Evolutionary conservation across 2,329 filamentous ascomycete genomes (phyloP).

Genomic region (Clarireedia paspali): DNA sequence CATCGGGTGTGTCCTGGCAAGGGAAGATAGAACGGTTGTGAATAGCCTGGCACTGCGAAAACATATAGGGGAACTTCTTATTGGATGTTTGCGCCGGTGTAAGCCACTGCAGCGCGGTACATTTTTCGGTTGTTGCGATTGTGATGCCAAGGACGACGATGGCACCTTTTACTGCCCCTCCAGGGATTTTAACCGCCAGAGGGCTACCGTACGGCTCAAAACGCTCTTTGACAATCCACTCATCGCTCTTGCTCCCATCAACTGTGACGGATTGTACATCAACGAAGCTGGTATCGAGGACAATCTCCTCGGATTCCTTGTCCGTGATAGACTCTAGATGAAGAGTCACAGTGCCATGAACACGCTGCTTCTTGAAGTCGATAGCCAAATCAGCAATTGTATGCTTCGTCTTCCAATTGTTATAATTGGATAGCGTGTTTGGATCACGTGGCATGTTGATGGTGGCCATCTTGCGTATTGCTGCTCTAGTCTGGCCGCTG

Average conservation of each 20-base stretch:
- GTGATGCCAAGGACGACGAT: constrained; percentile 53
- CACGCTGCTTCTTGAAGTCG: constrained; percentile 70
- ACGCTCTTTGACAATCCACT: constrained; percentile 61
- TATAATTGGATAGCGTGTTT: constrained; percentile 87
- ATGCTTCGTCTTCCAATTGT: constrained; percentile 77
- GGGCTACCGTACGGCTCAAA: constrained; percentile 69
- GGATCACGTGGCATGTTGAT: constrained; percentile 54
- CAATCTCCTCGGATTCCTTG: constrained; percentile 63
- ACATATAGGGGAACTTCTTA: constrained; percentile 95
- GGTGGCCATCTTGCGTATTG: constrained; percentile 19
- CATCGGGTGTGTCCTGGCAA: constrained; percentile 94
- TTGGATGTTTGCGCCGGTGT: constrained; percentile 89
- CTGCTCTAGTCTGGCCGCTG: constrained; percentile 7
- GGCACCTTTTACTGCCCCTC: constrained; percentile 45
- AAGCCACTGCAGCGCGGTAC: constrained; percentile 93
- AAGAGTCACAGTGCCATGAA: constrained; percentile 70
- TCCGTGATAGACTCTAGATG: constrained; percentile 71
- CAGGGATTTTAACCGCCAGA: constrained; percentile 54
- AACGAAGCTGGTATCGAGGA: constrained; percentile 83
- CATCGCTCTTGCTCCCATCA: constrained; percentile 48
- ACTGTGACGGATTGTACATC: constrained; percentile 66
- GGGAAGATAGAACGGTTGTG: constrained; percentile 91
- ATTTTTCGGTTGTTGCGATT: constrained; percentile 75
- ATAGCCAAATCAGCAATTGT: constrained; percentile 75
- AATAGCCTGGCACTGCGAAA: constrained; percentile 96